Base-by-base conservation (phyloP, 2,329 filamentous ascomycete species). In the Plectosphaerella cucumerina region DNA sequence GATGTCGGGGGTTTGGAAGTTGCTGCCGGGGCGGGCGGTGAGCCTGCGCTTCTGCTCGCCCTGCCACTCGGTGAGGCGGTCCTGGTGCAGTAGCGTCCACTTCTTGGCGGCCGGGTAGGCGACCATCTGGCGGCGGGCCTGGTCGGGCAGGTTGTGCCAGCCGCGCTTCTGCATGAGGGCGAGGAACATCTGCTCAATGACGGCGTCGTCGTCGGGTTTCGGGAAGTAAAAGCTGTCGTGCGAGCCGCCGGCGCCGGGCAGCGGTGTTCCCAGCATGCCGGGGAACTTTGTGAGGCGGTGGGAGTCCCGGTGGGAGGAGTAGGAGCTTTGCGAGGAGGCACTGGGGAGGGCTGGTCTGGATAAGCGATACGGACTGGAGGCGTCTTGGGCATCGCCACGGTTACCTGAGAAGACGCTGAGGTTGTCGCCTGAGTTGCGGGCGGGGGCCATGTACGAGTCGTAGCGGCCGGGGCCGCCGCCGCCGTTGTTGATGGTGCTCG, bases 151-250 rank as follows among this genome's bases (percentile, higher is more conserved):
- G 69, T 95, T 95, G 72, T 96, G 94, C 90, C 92, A 97, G 58
- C 93, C 94, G 72, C 94, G 84, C 72, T 97, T 97, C 64, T 96
- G 89, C 94, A 99, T 97, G 58, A 99, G 75, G 48, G 90, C 86
- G 62, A 92, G 77, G 64, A 97, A 97, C 75, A 96, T 89, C 63
- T 92, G 85, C 65, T 97, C 90, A 44, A 97, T 88, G 14, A 96
- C 74, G 53, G 85, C 82, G 63, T 95, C 90, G 66, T 95, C 89
- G 49, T 85, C 80, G 15, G 90, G 90, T 60, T 87, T 84, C 44
- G 84, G 80, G 48, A 94, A 81, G 56, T 84, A 70, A 59, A 84
- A 82, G 21, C 72, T 74, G 35, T 82, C 79, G 56, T 72, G 69
- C 2, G 26, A 31, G 35, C 69, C 65, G 43, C 66, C 65, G 53